These are phyloP conservation scores for Anethum foeniculum DNA, from an alignment of 140 eudicot species.

Conservation along the genomic window DNA sequence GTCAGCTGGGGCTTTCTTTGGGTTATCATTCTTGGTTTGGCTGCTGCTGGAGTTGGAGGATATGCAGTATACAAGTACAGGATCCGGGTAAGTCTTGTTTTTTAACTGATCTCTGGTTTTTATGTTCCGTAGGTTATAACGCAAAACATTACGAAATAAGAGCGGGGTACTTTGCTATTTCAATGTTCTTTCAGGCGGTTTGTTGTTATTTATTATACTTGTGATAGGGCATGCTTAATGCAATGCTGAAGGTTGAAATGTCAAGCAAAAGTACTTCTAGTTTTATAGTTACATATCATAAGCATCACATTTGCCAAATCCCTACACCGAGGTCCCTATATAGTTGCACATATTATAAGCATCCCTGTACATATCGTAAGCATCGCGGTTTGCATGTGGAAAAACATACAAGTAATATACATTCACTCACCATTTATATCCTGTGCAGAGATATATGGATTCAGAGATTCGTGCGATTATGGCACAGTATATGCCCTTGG, in stretches of 20 bases:
- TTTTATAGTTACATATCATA: not conserved
- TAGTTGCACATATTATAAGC: not conserved
- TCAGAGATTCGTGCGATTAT: conserved; percentile 87
- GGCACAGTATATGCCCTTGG: conserved; percentile 97
- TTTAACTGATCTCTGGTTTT: not conserved
- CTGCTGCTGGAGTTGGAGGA: conserved; percentile 57
- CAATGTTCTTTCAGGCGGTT: not conserved
- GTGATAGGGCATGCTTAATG: not conserved
- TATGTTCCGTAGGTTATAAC: not conserved
- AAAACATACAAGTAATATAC: not conserved
- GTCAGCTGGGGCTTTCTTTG: conserved; percentile 54
- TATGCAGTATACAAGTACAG: conserved; percentile 76
- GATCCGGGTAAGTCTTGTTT: conserved; percentile 45
- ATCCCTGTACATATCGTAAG: not conserved
- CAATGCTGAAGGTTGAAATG: not conserved
- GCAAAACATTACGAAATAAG: not conserved
- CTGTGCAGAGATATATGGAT: conserved; percentile 82
- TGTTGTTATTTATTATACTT: not conserved
- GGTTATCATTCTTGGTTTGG: conserved; percentile 54
- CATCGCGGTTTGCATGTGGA: not conserved
- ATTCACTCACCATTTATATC: not conserved
- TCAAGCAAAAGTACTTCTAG: not conserved
- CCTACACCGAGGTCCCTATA: not conserved
- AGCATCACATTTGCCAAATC: not conserved
- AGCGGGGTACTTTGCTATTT: not conserved